Conservation (phyloP, 2,329 filamentous ascomycete species). For the Keithomyces neogunnii region DNA sequence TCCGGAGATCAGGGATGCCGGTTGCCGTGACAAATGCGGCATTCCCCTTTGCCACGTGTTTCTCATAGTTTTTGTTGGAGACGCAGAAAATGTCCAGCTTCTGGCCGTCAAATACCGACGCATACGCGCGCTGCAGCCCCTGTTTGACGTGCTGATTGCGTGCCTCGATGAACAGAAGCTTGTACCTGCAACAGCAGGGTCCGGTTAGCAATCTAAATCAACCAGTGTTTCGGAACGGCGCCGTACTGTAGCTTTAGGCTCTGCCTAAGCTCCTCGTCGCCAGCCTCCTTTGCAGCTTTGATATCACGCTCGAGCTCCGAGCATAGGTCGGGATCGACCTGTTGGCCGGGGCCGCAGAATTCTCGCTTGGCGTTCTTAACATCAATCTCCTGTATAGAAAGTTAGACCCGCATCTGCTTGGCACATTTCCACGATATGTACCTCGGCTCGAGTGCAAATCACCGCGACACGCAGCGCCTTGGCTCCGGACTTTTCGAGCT, state of each 20-base stretch:
- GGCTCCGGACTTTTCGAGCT: conserved; percentile 17
- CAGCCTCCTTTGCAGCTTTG: conserved; percentile 13
- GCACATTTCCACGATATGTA: conserved; percentile 3
- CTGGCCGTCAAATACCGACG: conserved; percentile 12
- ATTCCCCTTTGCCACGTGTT: conserved; percentile 21
- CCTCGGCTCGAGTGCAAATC: conserved; percentile 24
- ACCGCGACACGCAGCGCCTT: conserved; percentile 20
- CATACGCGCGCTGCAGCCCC: conserved; percentile 18
- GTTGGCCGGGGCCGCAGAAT: conserved; percentile 17
- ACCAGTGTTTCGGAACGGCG: background rate
- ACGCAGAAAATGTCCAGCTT: conserved; percentile 25
- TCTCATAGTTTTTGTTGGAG: conserved; percentile 25
- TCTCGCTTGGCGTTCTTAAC: conserved; percentile 14
- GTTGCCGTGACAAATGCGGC: conserved; percentile 17
- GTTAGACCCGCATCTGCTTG: background rate
- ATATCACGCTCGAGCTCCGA: conserved; percentile 18
- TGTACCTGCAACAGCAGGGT: conserved; percentile 11
- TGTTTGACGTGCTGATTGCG: conserved; percentile 20
- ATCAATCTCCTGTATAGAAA: conserved; percentile 20
- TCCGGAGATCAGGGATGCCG: conserved; percentile 23
- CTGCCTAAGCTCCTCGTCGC: conserved; percentile 15
- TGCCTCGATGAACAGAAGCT: conserved; percentile 20
- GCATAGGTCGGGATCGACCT: conserved; percentile 12
- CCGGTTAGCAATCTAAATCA: conserved; percentile 1
- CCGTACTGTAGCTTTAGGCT: conserved; percentile 14